Evolutionary conservation across 2,329 filamentous ascomycete genomes (phyloP).

Genomic region (Aureobasidium sp.): DNA sequence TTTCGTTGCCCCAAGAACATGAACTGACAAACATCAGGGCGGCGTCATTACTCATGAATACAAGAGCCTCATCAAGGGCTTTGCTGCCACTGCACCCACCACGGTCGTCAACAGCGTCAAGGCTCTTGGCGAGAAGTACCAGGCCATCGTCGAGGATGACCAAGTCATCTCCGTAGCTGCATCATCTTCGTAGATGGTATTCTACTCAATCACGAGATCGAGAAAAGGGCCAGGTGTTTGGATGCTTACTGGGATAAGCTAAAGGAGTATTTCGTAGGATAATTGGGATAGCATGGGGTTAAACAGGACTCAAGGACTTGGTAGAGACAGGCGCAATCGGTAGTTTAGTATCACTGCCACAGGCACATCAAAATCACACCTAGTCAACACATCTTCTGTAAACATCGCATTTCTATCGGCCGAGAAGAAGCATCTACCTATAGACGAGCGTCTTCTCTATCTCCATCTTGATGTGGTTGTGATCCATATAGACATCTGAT

Average conservation of each 20-base stretch:
- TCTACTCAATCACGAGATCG: too few species aligned
- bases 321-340: background rate
- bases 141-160: slow-evolving; percentile 69
- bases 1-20: background rate
- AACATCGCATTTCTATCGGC: background rate
- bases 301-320: background rate
- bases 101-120: slow-evolving; percentile 61
- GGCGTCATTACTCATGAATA: slow-evolving; percentile 64
- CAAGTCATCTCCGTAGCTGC: slow-evolving; percentile 43
- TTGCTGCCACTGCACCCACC: slow-evolving; percentile 53
- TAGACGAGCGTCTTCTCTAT: background rate
- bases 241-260: background rate
- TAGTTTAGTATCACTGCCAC: background rate
- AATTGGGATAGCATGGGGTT: background rate
- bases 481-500: background rate
- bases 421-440: background rate
- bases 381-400: background rate
- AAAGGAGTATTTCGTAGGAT: background rate
- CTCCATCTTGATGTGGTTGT: background rate
- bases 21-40: slow-evolving; percentile 35
- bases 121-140: slow-evolving; percentile 47
- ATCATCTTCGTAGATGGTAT: background rate
- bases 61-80: slow-evolving; percentile 24
- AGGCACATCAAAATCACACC: background rate
- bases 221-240: background rate